These are phyloP conservation scores for Neurospora cerealis DNA, from an alignment of 495 filamentous ascomycete species.

Conservation along the genomic window DNA sequence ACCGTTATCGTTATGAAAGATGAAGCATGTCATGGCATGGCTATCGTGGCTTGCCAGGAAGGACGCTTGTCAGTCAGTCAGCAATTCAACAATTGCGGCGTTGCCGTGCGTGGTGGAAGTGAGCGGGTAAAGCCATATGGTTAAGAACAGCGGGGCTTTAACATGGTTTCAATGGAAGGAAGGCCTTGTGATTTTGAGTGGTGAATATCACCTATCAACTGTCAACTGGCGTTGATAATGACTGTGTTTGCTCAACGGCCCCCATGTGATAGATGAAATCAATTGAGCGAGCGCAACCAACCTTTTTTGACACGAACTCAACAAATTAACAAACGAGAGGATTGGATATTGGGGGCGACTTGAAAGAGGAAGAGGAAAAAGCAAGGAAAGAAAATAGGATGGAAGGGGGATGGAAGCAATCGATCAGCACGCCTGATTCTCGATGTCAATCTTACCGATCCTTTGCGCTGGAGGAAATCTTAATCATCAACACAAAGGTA, in stretches of 20 bases:
- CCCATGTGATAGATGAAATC: background rate
- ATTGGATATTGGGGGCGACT: background rate
- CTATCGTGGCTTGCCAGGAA: background rate
- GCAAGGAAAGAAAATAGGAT: background rate
- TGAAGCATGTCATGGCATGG: background rate
- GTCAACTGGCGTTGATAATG: background rate
- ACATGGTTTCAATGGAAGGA: background rate
- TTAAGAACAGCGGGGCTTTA: background rate
- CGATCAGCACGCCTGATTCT: background rate
- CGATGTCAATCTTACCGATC: background rate
- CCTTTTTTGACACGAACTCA: background rate
- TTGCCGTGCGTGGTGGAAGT: background rate
- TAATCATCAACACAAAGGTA: background rate
- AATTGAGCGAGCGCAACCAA: background rate
- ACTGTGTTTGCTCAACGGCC: background rate
- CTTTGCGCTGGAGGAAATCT: background rate
- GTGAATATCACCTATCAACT: background rate
- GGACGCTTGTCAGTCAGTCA: background rate
- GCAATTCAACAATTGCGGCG: background rate
- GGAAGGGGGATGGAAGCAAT: background rate
- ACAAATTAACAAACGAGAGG: background rate
- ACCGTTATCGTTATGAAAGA: background rate
- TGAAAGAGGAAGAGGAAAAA: background rate
- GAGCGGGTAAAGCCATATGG: background rate
- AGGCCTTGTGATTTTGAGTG: background rate